Conservation (phyloP, 2,329 filamentous ascomycete species). For the Seiridium cupressi region DNA sequence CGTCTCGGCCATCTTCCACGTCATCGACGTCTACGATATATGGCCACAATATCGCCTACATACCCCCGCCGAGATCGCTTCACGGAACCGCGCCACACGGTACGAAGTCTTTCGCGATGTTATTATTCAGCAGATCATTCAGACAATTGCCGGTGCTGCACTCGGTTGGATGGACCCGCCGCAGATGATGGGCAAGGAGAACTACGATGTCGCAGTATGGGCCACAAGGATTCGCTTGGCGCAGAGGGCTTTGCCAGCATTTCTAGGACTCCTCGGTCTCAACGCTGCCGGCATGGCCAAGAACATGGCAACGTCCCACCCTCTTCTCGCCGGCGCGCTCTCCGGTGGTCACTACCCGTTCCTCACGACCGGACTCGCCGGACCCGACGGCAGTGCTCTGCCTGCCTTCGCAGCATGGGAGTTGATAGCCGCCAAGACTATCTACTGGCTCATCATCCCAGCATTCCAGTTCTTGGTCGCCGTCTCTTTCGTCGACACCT, state of each 20-base stretch:
- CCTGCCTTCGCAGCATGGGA: conserved; percentile 86
- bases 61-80: conserved; percentile 85
- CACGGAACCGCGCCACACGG: conserved; percentile 82
- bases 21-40: conserved; percentile 79
- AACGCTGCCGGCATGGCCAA: conserved; percentile 74
- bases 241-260: conserved; percentile 72
- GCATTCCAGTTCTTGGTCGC: conserved; percentile 73
- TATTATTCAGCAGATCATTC: conserved; percentile 85
- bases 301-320: conserved; percentile 69
- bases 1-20: conserved; percentile 81
- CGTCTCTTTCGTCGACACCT: conserved; percentile 81
- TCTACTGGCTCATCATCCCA: conserved; percentile 80
- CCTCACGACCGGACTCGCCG: conserved; percentile 58
- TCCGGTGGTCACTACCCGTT: conserved; percentile 80
- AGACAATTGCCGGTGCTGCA: conserved; percentile 68
- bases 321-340: conserved; percentile 71
- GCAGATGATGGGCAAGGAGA: conserved; percentile 73
- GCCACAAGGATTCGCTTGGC: conserved; percentile 76
- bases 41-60: conserved; percentile 92
- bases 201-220: conserved; percentile 88
- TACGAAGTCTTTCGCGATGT: conserved; percentile 90
- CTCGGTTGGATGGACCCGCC: conserved; percentile 71
- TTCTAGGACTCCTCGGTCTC: conserved; percentile 71
- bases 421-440: conserved; percentile 65
- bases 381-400: conserved; percentile 48